phyloP scores from a whole-genome alignment of 2,329 filamentous ascomycete species.

The Aaosphaeria pasadenensis region DNA sequence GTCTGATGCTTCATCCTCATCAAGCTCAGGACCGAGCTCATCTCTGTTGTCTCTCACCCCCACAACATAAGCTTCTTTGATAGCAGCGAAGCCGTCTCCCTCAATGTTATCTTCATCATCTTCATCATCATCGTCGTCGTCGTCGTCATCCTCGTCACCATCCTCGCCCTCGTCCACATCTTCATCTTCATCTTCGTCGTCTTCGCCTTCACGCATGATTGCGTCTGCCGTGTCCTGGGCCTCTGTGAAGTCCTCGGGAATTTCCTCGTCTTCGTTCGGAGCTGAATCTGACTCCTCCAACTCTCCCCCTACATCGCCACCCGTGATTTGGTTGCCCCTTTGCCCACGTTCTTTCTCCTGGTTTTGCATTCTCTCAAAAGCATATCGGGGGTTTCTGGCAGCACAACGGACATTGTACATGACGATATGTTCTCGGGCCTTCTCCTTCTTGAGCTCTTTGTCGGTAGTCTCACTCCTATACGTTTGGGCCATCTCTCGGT shows the following conservation, averaged over 20 bases:
- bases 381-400: slow-evolving; percentile 30
- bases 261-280: slow-evolving; percentile 1
- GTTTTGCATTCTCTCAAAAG: slow-evolving; percentile 29
- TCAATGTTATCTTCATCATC: background rate
- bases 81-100: no score
- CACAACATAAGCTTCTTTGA: no score
- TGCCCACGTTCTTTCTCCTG: slow-evolving; percentile 5
- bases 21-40: no score
- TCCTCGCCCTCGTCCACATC: slow-evolving; percentile 7
- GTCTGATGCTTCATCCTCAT: no score
- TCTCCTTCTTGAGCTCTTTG: slow-evolving; percentile 19
- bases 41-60: no score
- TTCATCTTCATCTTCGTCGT: slow-evolving; percentile 10
- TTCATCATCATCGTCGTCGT: slow-evolving; percentile 10
- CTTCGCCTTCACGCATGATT: slow-evolving; percentile 16
- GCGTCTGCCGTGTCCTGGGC: slow-evolving; percentile 22
- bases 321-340: slow-evolving; percentile 11
- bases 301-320: slow-evolving; percentile 11
- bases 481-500: slow-evolving; percentile 24
- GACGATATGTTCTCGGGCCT: slow-evolving; percentile 25
- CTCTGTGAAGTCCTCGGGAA: slow-evolving; percentile 19
- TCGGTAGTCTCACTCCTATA: slow-evolving; percentile 27
- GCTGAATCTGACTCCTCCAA: background rate
- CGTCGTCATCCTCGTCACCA: slow-evolving; percentile 12
- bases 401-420: slow-evolving; percentile 30